Percentiles rank a stretch among this genome's conserved stretches.
Conservation (phyloP, 495 filamentous ascomycete species). For the Trichocladium antarcticum region DNA sequence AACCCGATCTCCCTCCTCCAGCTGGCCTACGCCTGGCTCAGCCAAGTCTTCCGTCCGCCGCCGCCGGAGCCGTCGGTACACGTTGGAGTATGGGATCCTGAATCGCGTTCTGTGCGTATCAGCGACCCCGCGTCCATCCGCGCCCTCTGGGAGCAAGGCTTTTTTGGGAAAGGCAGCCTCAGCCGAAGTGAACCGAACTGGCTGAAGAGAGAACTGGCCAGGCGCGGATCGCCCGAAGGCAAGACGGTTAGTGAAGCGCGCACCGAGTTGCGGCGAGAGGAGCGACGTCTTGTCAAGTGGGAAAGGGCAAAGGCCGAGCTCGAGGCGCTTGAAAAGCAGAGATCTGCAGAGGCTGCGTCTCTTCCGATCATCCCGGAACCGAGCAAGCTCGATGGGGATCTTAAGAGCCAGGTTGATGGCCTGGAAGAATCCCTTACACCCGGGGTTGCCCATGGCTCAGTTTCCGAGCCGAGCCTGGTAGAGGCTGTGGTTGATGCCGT, state of each 20-base stretch:
- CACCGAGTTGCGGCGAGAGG: conserved; percentile 64
- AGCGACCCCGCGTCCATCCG: conserved; percentile 62
- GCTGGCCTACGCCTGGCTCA: conserved; percentile 62
- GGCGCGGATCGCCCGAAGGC: conserved; percentile 47
- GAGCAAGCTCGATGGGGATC: neutral
- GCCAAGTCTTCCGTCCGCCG: conserved; percentile 55
- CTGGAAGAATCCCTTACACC: neutral
- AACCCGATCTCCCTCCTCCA: conserved; percentile 83
- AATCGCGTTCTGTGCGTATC: conserved; percentile 76
- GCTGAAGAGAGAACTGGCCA: conserved; percentile 69
- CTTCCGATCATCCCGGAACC: neutral
- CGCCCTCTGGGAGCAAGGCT: conserved; percentile 86
- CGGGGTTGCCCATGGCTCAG: neutral
- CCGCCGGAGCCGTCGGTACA: conserved; percentile 59
- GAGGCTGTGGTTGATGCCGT: neutral
- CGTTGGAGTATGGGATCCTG: conserved; percentile 61
- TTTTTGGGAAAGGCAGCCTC: conserved; percentile 87
- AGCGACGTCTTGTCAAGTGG: conserved; percentile 74
- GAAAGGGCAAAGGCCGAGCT: conserved; percentile 78
- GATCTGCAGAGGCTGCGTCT: conserved; percentile 47
- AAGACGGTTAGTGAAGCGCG: conserved; percentile 57
- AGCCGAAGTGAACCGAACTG: conserved; percentile 91
- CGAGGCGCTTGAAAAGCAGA: conserved; percentile 62
- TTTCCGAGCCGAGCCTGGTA: neutral
- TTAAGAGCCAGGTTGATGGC: neutral